phyloP scores from a whole-genome alignment of 495 filamentous ascomycete genomes.

The Endocarpon pusillum region DNA sequence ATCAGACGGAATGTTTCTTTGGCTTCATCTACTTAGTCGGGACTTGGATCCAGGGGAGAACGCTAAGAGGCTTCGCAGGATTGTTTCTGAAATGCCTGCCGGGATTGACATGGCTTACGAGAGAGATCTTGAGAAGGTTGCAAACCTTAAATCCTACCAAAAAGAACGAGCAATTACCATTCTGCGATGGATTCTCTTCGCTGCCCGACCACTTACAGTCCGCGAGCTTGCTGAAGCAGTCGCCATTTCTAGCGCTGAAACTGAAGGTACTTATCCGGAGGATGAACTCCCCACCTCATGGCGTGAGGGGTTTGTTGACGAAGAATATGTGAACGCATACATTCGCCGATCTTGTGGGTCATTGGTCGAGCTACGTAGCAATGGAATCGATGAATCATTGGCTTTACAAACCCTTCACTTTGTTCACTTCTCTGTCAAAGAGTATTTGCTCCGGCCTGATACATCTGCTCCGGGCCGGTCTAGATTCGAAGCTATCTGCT shows the following conservation, averaged over 20 bases:
- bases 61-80: constrained; percentile 4
- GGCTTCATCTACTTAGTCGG: constrained; percentile 8
- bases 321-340: constrained; percentile 12
- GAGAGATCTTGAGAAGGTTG: constrained; percentile 6
- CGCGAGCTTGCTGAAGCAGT: constrained; percentile 13
- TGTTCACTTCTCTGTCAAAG: constrained; percentile 12
- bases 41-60: constrained; percentile 7
- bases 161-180: constrained; percentile 9
- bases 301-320: constrained; percentile 8
- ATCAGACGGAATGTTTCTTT: constrained; percentile 14
- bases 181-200: constrained; percentile 14
- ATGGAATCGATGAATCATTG: constrained; percentile 2
- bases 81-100: constrained; percentile 9
- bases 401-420: constrained; percentile 10
- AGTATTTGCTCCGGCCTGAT: constrained; percentile 8
- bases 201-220: constrained; percentile 13
- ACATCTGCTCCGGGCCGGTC: no score
- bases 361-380: constrained; percentile 8
- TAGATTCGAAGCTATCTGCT: constrained; percentile 1
- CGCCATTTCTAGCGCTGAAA: constrained; percentile 3
- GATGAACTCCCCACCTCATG: constrained; percentile 10
- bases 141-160: constrained; percentile 2
- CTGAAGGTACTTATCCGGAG: constrained; percentile 3
- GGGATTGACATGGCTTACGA: constrained; percentile 8
- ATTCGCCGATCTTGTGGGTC: constrained; percentile 10